Percentiles rank a stretch among this genome's conserved stretches.
phyloP scores from a whole-genome alignment of 495 filamentous ascomycete species.

The Extremus antarcticus region DNA sequence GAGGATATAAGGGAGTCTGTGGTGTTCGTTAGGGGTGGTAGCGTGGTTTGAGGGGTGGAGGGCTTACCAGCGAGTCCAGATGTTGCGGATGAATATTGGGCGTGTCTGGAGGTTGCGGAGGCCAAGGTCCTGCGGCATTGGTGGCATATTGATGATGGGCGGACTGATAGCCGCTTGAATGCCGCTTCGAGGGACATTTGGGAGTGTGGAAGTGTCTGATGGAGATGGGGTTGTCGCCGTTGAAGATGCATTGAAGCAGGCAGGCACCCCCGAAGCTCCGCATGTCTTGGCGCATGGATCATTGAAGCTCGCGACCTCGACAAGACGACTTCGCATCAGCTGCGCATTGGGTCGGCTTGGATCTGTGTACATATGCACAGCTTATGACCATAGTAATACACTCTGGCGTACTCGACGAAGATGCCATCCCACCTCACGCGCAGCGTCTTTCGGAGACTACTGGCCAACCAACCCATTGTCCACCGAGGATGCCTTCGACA shows the following conservation, averaged over 20 bases:
- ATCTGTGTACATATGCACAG: neutral
- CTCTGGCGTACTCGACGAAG: neutral
- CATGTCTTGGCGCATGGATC: neutral
- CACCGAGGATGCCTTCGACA: constrained; percentile 30
- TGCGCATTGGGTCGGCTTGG: too few species aligned
- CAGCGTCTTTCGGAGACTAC: constrained; percentile 58
- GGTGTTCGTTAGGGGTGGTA: neutral
- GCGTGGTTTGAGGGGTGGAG: neutral
- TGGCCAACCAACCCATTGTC: constrained; percentile 50
- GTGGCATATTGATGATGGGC: constrained; percentile 5
- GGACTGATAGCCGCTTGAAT: constrained; percentile 5
- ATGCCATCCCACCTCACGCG: constrained; percentile 81
- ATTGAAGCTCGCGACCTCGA: neutral
- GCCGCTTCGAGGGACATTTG: constrained; percentile 14
- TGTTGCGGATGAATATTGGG: neutral
- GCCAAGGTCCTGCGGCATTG: constrained; percentile 14
- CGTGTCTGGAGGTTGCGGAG: neutral
- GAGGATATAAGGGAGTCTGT: constrained; percentile 5
- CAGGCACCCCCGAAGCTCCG: neutral
- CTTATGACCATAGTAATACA: neutral
- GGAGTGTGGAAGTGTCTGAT: neutral
- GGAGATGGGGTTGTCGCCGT: too few species aligned
- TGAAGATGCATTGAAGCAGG: neutral
- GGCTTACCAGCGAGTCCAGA: neutral
- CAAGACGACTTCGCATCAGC: too few species aligned